Evolutionary conservation across 371 early-diverging fungal genomes (phyloP).

Genomic region (Circinella minor): DNA sequence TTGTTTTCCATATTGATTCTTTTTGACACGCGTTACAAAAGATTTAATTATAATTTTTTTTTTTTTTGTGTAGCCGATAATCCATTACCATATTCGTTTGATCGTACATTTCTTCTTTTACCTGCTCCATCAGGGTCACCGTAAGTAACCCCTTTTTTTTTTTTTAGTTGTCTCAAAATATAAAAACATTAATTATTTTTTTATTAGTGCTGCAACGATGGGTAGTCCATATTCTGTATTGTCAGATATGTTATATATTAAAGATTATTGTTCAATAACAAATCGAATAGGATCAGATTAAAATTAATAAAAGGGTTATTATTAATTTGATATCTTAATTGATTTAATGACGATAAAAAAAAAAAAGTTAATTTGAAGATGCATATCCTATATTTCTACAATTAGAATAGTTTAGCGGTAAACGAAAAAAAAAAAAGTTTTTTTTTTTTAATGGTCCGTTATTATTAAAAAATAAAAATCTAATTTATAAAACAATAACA

Average conservation of each 20-base stretch:
- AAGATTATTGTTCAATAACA: constrained; percentile 35
- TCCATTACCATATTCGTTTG: constrained; percentile 46
- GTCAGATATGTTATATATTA: constrained; percentile 59
- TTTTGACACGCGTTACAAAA: constrained; percentile 1
- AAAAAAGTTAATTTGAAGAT: background rate
- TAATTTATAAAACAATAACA: background rate
- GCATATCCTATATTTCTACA: constrained; percentile 6
- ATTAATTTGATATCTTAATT: no score
- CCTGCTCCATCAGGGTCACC: constrained; percentile 55
- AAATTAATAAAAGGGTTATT: background rate
- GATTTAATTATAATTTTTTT: background rate
- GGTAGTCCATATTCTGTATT: constrained; percentile 59
- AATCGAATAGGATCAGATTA: constrained; percentile 14
- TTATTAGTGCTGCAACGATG: constrained; percentile 40
- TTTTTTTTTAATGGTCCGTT: background rate
- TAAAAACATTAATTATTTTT: background rate
- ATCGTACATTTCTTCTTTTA: constrained; percentile 59
- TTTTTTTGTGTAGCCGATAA: constrained; percentile 23
- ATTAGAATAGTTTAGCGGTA: constrained; percentile 6
- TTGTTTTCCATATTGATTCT: constrained; percentile 1
- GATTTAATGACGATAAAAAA: no score
- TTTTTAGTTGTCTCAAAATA: background rate
- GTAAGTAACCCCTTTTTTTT: constrained; percentile 30
- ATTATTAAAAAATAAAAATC: no score
- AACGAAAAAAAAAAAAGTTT: constrained; percentile 2